Conservation (phyloP, 2,329 filamentous ascomycete species). For the Nemania sp. region DNA sequence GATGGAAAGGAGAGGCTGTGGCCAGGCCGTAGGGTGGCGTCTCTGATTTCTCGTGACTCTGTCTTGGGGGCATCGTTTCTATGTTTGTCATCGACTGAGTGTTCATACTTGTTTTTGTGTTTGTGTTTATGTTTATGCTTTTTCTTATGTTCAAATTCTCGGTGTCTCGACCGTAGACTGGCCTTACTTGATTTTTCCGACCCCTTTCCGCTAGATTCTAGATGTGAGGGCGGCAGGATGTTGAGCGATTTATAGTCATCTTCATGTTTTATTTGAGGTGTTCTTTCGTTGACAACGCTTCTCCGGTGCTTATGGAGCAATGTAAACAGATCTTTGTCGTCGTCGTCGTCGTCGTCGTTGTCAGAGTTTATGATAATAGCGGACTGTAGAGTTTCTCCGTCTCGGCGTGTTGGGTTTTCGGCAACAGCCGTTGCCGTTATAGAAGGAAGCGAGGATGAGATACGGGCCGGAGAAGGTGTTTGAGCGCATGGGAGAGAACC, state of each 20-base stretch:
- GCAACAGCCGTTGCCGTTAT: too few species aligned
- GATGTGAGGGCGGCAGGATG: not conserved
- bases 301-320: slow-evolving; percentile 4
- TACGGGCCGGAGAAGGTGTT: too few species aligned
- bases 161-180: not conserved
- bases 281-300: too few species aligned
- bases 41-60: too few species aligned
- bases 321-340: not conserved
- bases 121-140: too few species aligned
- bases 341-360: slow-evolving; percentile 3
- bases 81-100: too few species aligned
- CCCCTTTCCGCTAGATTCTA: not conserved
- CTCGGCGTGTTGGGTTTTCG: not conserved
- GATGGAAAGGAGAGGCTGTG: not conserved
- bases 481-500: too few species aligned
- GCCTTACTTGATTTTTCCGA: not conserved
- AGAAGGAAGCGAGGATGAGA: not conserved
- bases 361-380: not conserved
- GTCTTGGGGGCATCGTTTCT: too few species aligned
- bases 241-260: slow-evolving; percentile 7
- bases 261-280: not conserved
- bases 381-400: not conserved
- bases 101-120: too few species aligned
- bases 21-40: too few species aligned
- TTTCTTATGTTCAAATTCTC: too few species aligned